Conservation (phyloP, 495 filamentous ascomycete species). For the Barbatosphaeria neglecta region DNA sequence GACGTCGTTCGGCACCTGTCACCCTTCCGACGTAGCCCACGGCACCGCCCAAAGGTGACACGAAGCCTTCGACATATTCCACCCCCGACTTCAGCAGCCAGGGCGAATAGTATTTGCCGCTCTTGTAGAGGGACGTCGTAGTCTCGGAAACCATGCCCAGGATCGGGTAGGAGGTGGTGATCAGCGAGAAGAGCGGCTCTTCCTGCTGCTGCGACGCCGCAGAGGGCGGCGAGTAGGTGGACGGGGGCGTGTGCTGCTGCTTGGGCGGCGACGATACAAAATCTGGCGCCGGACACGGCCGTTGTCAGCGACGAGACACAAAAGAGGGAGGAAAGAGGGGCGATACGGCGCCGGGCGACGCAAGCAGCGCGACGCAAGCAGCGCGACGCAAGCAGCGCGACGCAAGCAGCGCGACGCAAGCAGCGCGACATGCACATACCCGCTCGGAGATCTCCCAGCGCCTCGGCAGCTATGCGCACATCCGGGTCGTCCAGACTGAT, state of each 20-base stretch:
- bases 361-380: too few relatives aligned
- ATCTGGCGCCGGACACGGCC: slow-evolving; percentile 20
- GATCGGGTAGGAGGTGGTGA: slow-evolving; percentile 69
- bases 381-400: too few relatives aligned
- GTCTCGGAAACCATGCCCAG: slow-evolving; percentile 70
- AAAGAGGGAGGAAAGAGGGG: slow-evolving; percentile 2
- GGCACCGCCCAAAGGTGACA: slow-evolving; percentile 71
- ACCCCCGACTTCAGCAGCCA: slow-evolving; percentile 73
- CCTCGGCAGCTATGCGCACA: slow-evolving; percentile 70
- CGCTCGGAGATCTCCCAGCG: slow-evolving; percentile 69
- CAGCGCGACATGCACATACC: slow-evolving; percentile 32
- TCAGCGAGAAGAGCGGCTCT: slow-evolving; percentile 67
- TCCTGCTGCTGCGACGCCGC: slow-evolving; percentile 21
- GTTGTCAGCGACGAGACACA: slow-evolving; percentile 7
- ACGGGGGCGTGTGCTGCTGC: slow-evolving; percentile 24
- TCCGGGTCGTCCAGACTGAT: slow-evolving; percentile 77
- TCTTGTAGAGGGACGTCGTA: slow-evolving; percentile 69
- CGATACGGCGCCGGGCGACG: too few relatives aligned
- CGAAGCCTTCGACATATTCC: slow-evolving; percentile 74
- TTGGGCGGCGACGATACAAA: slow-evolving; percentile 44
- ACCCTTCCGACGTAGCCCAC: slow-evolving; percentile 69
- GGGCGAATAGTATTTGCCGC: slow-evolving; percentile 77
- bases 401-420: too few relatives aligned
- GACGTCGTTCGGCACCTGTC: slow-evolving; percentile 71
- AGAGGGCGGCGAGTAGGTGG: slow-evolving; percentile 18